Conservation (phyloP, 345 rosid genomes). For the Moricandia moricandioides region DNA sequence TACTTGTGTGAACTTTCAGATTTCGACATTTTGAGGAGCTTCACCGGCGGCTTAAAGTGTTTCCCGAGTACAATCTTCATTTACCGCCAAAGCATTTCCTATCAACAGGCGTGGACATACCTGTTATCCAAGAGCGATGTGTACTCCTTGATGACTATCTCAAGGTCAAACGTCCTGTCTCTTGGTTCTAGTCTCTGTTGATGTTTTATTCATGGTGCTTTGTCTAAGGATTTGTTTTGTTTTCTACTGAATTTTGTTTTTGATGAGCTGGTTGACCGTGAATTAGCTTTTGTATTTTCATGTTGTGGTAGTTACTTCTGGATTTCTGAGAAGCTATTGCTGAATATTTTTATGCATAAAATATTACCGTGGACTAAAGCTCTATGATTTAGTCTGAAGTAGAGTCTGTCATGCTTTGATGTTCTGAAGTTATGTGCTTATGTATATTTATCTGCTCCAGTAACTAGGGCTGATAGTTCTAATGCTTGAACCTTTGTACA, state of each 20-base stretch:
- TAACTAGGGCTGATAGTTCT: conserved; percentile 16
- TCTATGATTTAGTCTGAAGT: conserved; percentile 1
- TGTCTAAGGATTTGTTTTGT: background rate
- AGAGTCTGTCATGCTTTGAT: conserved; percentile 22
- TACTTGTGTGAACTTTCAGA: conserved; percentile 42
- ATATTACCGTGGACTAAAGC: background rate
- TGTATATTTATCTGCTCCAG: background rate
- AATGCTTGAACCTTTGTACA: conserved; percentile 13
- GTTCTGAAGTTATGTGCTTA: background rate
- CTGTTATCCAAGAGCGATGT: conserved; percentile 88
- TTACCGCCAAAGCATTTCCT: conserved; percentile 98
- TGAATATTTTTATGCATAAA: background rate
- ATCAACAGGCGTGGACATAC: conserved; percentile 80
- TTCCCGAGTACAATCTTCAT: conserved; percentile 85
- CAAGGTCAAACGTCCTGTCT: conserved; percentile 56
- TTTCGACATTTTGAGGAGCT: conserved; percentile 99
- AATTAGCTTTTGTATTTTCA: conserved; percentile 15
- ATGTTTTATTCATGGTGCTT: conserved; percentile 6
- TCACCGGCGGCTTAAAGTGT: conserved; percentile 88
- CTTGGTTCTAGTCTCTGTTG: conserved; percentile 17
- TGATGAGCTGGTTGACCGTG: conserved; percentile 12
- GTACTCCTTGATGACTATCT: conserved; percentile 76
- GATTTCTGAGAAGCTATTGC: conserved; percentile 11
- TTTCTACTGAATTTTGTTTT: background rate
- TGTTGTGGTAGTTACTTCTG: conserved; percentile 14